Evolutionary conservation across 176 grass and related monocot genomes (phyloP).

Genomic region (Cenchrus fungigraminus): DNA sequence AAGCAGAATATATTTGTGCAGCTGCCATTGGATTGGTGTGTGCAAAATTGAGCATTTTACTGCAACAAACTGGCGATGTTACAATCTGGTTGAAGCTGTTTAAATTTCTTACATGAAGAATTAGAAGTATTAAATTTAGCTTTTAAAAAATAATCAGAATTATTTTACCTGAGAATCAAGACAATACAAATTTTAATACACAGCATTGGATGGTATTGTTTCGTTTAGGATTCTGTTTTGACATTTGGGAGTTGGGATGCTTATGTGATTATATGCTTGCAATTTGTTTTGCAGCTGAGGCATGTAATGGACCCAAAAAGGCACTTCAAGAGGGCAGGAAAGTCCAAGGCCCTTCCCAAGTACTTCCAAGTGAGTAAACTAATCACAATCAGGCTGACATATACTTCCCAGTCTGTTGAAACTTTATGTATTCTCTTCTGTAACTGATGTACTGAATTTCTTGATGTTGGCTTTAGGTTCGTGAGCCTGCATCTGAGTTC

Average conservation of each 20-base stretch:
- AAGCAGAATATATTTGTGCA: conserved; percentile 1
- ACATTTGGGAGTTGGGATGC: background rate
- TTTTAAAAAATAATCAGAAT: background rate
- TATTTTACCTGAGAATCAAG: background rate
- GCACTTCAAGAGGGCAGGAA: conserved; percentile 84
- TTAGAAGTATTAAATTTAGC: too few species aligned
- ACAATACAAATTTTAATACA: background rate
- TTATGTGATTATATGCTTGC: conserved; percentile 13
- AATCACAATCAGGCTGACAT: background rate
- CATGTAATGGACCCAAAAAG: conserved; percentile 90
- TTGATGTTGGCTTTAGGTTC: conserved; percentile 56
- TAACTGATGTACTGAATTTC: conserved; percentile 32
- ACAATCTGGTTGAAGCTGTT: conserved; percentile 8
- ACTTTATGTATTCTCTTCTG: conserved; percentile 11
- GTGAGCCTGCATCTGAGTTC: conserved; percentile 80
- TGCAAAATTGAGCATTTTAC: background rate
- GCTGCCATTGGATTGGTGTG: background rate
- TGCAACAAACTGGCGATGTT: background rate
- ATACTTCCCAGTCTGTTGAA: background rate
- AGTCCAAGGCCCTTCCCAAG: conserved; percentile 81
- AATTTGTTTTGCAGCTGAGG: conserved; percentile 72
- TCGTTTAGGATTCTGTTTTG: background rate
- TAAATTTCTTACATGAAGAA: background rate
- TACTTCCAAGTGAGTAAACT: conserved; percentile 76
- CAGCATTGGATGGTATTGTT: background rate